phyloP scores from a whole-genome alignment of 495 filamentous ascomycete species.

The Tuber indicum region DNA sequence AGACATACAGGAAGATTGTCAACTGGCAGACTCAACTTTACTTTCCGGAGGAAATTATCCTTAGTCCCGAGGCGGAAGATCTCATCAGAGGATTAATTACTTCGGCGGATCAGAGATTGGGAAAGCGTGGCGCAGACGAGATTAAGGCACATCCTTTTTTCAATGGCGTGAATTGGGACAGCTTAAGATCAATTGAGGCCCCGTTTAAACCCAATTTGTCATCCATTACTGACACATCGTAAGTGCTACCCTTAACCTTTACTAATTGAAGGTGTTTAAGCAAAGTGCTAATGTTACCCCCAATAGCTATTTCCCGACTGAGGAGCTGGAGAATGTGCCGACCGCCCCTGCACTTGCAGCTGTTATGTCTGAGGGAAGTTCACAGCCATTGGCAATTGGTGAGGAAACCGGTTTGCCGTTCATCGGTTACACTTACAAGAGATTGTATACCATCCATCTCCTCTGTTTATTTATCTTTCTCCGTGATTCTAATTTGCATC shows the following conservation, averaged over 20 bases:
- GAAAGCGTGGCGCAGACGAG: slow-evolving; percentile 72
- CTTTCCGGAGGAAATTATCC: slow-evolving; percentile 88
- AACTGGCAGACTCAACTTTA: slow-evolving; percentile 94
- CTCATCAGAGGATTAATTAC: slow-evolving; percentile 88
- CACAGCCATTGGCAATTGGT: slow-evolving; percentile 46
- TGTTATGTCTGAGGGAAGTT: slow-evolving; percentile 47
- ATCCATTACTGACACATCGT: slow-evolving; percentile 82
- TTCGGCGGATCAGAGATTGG: slow-evolving; percentile 83
- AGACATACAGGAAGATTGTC: slow-evolving; percentile 98
- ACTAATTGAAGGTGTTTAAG: neutral
- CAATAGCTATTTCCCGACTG: slow-evolving; percentile 82
- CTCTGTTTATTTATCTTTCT: neutral
- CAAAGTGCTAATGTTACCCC: slow-evolving; percentile 16
- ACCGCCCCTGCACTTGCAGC: slow-evolving; percentile 40
- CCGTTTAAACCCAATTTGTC: slow-evolving; percentile 90
- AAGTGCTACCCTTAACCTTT: slow-evolving; percentile 9
- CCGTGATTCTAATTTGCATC: slow-evolving; percentile 9
- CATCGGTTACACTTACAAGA: slow-evolving; percentile 98
- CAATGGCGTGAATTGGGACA: slow-evolving; percentile 88
- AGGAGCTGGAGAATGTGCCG: slow-evolving; percentile 67
- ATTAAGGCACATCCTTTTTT: slow-evolving; percentile 95
- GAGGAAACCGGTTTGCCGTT: slow-evolving; percentile 92
- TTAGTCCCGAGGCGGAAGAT: slow-evolving; percentile 79
- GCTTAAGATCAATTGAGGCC: slow-evolving; percentile 81
- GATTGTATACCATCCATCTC: slow-evolving; percentile 62